Evolutionary conservation across 106 monocot genomes (phyloP), one percentile per base, ranked within the genome.

Genomic region (Apostasia shenzhenica): DNA sequence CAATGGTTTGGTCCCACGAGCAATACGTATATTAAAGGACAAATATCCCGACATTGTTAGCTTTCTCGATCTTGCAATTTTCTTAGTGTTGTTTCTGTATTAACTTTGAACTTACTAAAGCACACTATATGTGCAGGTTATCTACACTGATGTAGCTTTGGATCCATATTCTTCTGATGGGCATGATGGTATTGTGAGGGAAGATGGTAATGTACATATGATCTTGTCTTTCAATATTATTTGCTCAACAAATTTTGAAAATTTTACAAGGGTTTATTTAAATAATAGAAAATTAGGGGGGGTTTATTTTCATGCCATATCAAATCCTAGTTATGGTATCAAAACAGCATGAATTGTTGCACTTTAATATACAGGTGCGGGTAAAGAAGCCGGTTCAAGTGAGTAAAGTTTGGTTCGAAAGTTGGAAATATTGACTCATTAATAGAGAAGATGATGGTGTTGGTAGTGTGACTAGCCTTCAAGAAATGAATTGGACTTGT

Each of bases 121-220:
- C 37, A 38, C 10, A 65, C 6, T 49, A 48, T 56, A 2, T 67
- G 39, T 73, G 14, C 69, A 99, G 97, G 92, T 87, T 45, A 92
- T 99, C 67, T 99, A 92, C 77, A 92, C 97, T 62, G 97, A 99
- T 83, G 97, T 99, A 75, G 97, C 97, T 44, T 75, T 99, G 79
- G 97, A 99, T 85, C 97, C 97, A 51, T 99, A 99, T 77, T 87
- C 86, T 37, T 99, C 97, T 41, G 97, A 99, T 77, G 97, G 97
- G 49, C 97, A 99, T 73, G 97, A 99, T 85, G 97, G 97, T 55
- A 99, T 99, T 68, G 97, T 99, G 5, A 85, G 97, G 69, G 97
- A 99, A 87, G 97, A 99, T 92, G 97, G 97, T 99, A 78, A 81
- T 63, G 39, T 7, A 76, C 48, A 65, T 48, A 48, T 59, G 59